Evolutionary conservation across 2,329 filamentous ascomycete genomes (phyloP), one percentile per base, ranked within the genome.

Genomic region (Monosporascus sp.): DNA sequence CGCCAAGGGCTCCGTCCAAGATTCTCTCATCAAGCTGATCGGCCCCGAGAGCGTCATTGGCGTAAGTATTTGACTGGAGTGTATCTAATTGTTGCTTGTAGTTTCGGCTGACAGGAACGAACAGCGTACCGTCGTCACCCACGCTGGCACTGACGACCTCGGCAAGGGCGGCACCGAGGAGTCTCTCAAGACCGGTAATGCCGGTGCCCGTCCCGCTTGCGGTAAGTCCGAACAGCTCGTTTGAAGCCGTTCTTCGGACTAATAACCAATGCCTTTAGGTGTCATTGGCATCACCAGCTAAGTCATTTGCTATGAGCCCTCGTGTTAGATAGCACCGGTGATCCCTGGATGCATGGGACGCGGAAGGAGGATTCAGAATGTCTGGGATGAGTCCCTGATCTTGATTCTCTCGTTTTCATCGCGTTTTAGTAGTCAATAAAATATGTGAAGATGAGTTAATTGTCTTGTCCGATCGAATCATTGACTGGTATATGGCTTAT

Each of bases 181-280:
- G 81, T 96, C 90, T 68, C 90, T 95, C 81, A 97, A 95, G 87
- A 99, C 94, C 61, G 94, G 94, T 64, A 99, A 97, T 73, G 94
- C 94, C 70, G 94, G 94, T 67, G 74, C 79, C 65, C 90, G 94
- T 70, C 94, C 94, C 71, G 94, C 94, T 72, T 99, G 94, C 78
- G 94, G 94, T 89, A 82, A 71, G 83, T 74, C 52, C 38, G 37
- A 25, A 20, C 27, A 18, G 41, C 51, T 31, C 38, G 37, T 27
- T 41, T 41, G n/a, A 31, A 50, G 9, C 17, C 14, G 47, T 44
- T 37, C 37, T 46, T 20, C 17, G 22, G 48, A 51, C 49, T 52
- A 41, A 39, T n/a, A n/a, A n/a, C n/a, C 48, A 49, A 18, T 54
- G 27, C 25, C 48, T 35, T 18, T 49, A 88, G 86, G 87, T 79